Evolutionary conservation across 208 protist genomes (phyloP), one percentile per base, ranked within the genome.

Genomic region (Naegleria fowleri): DNA sequence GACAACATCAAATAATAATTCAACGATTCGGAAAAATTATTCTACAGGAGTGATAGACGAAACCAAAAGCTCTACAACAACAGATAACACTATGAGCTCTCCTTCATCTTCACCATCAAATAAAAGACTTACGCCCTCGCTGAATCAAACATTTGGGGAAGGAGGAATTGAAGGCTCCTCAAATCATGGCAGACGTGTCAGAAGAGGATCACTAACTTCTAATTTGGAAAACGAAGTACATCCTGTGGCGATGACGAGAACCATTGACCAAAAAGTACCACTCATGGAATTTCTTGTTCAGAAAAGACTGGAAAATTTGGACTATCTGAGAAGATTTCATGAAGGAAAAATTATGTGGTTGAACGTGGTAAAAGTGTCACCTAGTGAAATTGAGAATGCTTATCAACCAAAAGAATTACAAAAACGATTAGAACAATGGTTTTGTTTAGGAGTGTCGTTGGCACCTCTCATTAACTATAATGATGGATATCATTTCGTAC

Each of bases 401-500:
- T 58, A 88, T 88, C 39, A 88, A 25, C 22, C 84, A 88, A 9
- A 88, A 58, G 55, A 40, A 88, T 19, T 88, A 58, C 84, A 88
- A 58, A 88, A 88, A 58, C 5, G 84, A 58, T 15, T 88, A 13
- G 29, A 88, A 88, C 84, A 88, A 55, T 88, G 84, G 84, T 58
- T 88, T 13, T 16, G 9, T 55, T 39, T 88, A 38, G 84, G 84
- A 3, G 13, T 88, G 84, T 48, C 36, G 0, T 58, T 88, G 0
- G 39, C 84, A 58, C 84, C 84, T 13, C n/a, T 88, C 5, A 16
- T 88, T 5, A 5, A 58, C 3, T 38, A 7, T 39, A 43, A 87
- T 40, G 11, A 88, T 88, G 84, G 84, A 13, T 58, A 38, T 13
- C 5, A 39, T n/a, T 88, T 88, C 58, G 16, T 88, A 22, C 6